Evolutionary conservation across 257 asterid genomes (phyloP), one percentile per base, ranked within the genome.

Genomic region (Solanum sejunctum): DNA sequence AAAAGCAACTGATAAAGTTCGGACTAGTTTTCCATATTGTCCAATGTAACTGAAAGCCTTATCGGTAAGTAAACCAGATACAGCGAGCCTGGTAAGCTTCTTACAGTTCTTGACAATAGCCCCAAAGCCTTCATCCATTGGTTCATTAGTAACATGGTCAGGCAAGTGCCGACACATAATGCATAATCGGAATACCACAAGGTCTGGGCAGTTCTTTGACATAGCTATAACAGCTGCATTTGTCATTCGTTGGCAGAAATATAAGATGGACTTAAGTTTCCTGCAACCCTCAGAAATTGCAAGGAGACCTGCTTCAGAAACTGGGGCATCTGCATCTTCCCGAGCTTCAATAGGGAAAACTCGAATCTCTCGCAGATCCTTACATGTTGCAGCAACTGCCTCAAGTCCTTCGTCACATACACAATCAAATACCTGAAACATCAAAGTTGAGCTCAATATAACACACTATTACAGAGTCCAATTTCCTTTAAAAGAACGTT

Each of bases 91-190:
- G 18, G 92, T 90, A 36, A 91, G 92, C 83, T 91, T 91, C 88
- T 91, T 87, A 86, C 93, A 91, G 82, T 91, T 91, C 91, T 87
- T 90, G 82, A 91, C 93, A 84, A 91, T 91, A 77, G 93, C 92
- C 17, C 91, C 92, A 66, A 91, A 91, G 45, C 93, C 93, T 87
- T 91, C 93, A 60, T 91, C 93, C 93, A 91, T 91, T 20, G 93
- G 87, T 60, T 88, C 90, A n/a, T 90, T 88, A 18, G 92, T 91
- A 28, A 80, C 16, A 41, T 85, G 91, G 72, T 91, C 93, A 11
- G 91, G 93, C 49, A 84, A 84, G 80, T 86, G 92, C 17, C 91
- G 84, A 12, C 89, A 92, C 91, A 91, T 91, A 56, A 91, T 91
- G 77, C 94, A 91, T 36, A 91, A 90, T 56, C 94, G 94, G 84